Percentiles rank a stretch among this genome's conserved stretches.
Conservation (phyloP, 495 filamentous ascomycete genomes). For the Extremus antarcticus region DNA sequence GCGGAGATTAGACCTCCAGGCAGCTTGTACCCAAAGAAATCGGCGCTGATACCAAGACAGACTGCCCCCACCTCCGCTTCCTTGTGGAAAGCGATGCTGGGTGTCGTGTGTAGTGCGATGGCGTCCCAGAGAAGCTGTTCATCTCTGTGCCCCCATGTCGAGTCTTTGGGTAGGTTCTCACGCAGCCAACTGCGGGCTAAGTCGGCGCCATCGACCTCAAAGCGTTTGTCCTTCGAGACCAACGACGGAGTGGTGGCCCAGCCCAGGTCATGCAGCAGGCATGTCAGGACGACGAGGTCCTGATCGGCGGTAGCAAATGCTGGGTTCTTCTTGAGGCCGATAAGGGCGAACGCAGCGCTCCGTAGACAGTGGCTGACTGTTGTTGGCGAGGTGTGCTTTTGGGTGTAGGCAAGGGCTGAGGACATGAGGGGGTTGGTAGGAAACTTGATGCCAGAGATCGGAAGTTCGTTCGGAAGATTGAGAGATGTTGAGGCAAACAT, state of each 20-base stretch:
- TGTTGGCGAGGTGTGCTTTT: too few species aligned
- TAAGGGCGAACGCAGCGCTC: too few species aligned
- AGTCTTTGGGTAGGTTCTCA: neutral
- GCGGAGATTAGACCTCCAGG: neutral
- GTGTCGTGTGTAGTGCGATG: neutral
- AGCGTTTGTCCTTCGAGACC: neutral
- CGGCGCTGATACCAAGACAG: slow-evolving; percentile 36
- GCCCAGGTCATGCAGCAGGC: neutral
- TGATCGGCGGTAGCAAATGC: neutral
- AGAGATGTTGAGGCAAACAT: too few species aligned
- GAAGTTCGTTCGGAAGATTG: too few species aligned
- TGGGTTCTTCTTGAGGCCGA: neutral
- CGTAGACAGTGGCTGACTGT: too few species aligned
- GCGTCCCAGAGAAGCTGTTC: neutral
- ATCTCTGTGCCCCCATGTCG: neutral
- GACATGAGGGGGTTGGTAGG: too few species aligned
- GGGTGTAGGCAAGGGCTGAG: too few species aligned
- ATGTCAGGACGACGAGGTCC: neutral
- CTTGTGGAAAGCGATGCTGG: slow-evolving; percentile 34
- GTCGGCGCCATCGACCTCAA: neutral
- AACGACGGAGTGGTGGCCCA: neutral
- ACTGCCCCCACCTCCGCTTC: slow-evolving; percentile 36
- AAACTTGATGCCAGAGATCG: too few species aligned
- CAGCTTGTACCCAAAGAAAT: slow-evolving; percentile 36
- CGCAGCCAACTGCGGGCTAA: neutral